Conservation (phyloP, 495 filamentous ascomycete species). For the Friedmanniomyces simplex region DNA sequence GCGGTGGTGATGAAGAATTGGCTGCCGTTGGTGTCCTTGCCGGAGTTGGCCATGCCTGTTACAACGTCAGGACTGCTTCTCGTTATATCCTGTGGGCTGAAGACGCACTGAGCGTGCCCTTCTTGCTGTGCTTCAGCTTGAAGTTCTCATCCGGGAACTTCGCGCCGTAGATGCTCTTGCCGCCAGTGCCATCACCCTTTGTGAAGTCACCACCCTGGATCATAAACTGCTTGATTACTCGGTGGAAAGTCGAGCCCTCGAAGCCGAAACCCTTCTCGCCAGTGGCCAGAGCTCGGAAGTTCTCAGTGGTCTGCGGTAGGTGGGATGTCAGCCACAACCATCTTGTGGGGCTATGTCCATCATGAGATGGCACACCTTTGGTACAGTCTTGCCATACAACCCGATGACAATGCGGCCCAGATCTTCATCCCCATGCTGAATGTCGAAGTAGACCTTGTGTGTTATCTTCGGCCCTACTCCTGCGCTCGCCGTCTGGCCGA, state of each 20-base stretch:
- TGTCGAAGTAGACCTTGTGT: slow-evolving; percentile 54
- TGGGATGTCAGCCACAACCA: no score
- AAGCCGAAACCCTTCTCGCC: slow-evolving; percentile 97
- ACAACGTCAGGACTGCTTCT: not conserved
- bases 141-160: slow-evolving; percentile 99
- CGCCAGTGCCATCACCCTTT: slow-evolving; percentile 87
- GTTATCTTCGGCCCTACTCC: slow-evolving; percentile 84
- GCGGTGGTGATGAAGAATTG: slow-evolving; percentile 88
- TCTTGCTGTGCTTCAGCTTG: slow-evolving; percentile 81
- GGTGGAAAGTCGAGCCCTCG: slow-evolving; percentile 91
- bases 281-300: slow-evolving; percentile 93
- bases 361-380: slow-evolving; percentile 57
- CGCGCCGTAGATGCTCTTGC: slow-evolving; percentile 93
- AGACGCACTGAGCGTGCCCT: slow-evolving; percentile 50
- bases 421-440: slow-evolving; percentile 76
- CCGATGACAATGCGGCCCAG: slow-evolving; percentile 85
- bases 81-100: not conserved
- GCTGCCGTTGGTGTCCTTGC: slow-evolving; percentile 95
- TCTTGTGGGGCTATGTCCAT: no score
- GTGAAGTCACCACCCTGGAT: slow-evolving; percentile 99
- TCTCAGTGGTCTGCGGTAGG: slow-evolving; percentile 85
- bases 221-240: slow-evolving; percentile 98
- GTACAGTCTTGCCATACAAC: slow-evolving; percentile 97
- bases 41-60: slow-evolving; percentile 87
- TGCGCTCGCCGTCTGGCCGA: slow-evolving; percentile 59